Evolutionary conservation across 2,329 filamentous ascomycete species (phyloP).

Genomic region (Chaetomium sp.): DNA sequence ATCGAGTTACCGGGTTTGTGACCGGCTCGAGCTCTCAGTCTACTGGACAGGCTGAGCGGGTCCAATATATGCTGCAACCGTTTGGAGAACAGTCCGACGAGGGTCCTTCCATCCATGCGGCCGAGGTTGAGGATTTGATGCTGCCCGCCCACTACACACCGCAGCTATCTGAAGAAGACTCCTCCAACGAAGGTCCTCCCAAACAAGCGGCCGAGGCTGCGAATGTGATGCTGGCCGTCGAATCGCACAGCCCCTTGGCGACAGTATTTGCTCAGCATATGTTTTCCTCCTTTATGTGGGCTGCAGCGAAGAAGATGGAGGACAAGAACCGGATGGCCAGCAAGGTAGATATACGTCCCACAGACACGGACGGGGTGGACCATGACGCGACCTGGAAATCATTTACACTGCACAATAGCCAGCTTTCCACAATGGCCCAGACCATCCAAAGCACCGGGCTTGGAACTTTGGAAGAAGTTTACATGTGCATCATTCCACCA

Average conservation of each 20-base stretch:
- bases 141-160: too few relatives aligned
- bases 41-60: neutral
- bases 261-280: slow-evolving; percentile 3
- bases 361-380: neutral
- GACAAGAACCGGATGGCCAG: neutral
- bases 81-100: neutral
- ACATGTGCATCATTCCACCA: slow-evolving; percentile 1
- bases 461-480: slow-evolving; percentile 1
- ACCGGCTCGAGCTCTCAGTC: neutral
- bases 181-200: neutral
- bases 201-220: neutral
- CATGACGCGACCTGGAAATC: neutral
- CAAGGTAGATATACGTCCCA: neutral
- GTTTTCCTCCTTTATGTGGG: slow-evolving; percentile 9
- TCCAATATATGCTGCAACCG: neutral
- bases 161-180: too few relatives aligned
- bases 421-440: neutral
- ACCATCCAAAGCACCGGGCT: slow-evolving; percentile 1
- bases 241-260: neutral
- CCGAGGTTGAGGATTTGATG: too few relatives aligned
- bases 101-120: neutral
- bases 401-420: neutral
- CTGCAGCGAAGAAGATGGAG: slow-evolving; percentile 1
- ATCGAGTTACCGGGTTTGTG: neutral
- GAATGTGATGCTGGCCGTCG: neutral